Conservation (phyloP, 169 alveolate genomes). For the Plasmodium billcollinsi region DNA sequence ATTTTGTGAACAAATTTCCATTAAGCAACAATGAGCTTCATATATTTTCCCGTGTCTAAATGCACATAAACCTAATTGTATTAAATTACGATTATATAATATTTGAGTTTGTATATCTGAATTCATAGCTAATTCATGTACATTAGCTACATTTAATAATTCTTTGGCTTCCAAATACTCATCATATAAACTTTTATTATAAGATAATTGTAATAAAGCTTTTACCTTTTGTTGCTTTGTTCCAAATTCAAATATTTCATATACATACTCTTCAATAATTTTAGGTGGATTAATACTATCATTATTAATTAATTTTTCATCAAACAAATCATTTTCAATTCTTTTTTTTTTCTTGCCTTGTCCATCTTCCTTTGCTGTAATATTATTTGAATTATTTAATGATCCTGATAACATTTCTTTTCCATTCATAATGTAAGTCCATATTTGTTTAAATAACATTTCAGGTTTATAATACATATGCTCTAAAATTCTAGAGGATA, state of each 20-base stretch:
- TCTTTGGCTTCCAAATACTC: slow-evolving; percentile 92
- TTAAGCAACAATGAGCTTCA: slow-evolving; percentile 93
- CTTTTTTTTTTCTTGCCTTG: not conserved
- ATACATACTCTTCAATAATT: slow-evolving; percentile 81
- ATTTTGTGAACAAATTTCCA: slow-evolving; percentile 94
- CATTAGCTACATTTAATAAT: slow-evolving; percentile 89
- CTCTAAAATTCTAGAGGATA: slow-evolving; percentile 82
- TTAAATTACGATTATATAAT: slow-evolving; percentile 95
- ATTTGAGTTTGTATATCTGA: slow-evolving; percentile 94
- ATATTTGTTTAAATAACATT: slow-evolving; percentile 56
- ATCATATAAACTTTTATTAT: slow-evolving; percentile 91
- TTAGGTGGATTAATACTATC: slow-evolving; percentile 21
- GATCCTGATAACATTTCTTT: not conserved
- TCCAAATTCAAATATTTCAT: slow-evolving; percentile 87
- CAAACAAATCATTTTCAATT: not conserved
- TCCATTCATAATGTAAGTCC: slow-evolving; percentile 32
- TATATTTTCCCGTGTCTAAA: slow-evolving; percentile 95
- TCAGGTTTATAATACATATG: slow-evolving; percentile 90
- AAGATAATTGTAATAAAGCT: slow-evolving; percentile 91
- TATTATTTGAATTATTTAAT: not conserved
- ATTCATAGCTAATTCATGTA: slow-evolving; percentile 91
- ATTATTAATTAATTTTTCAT: not conserved
- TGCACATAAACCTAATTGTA: slow-evolving; percentile 97
- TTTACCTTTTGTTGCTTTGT: slow-evolving; percentile 87
- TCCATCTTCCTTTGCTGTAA: not conserved